Conservation (phyloP, 305 asterid species). For the Fraxinus platypoda region DNA sequence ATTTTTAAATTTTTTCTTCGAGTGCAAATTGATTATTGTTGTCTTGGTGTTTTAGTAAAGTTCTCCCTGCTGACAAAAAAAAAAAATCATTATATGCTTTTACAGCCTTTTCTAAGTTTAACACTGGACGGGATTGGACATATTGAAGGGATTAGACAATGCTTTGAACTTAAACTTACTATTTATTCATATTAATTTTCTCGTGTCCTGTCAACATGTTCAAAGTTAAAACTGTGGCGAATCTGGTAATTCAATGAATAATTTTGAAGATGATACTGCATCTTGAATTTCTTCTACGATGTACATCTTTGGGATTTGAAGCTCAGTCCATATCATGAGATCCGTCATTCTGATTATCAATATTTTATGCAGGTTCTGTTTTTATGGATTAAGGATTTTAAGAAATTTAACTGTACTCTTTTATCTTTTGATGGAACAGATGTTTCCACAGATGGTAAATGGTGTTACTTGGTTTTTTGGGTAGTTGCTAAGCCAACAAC, state of each 20-base stretch:
- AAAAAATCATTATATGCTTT: background rate
- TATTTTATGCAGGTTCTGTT: background rate
- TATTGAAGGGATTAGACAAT: background rate
- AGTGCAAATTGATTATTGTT: background rate
- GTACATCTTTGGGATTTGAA: background rate
- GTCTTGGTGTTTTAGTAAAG: constrained; percentile 9
- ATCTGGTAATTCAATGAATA: background rate
- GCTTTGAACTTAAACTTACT: background rate
- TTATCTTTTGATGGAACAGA: constrained; percentile 37
- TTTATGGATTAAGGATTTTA: background rate
- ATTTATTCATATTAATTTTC: background rate
- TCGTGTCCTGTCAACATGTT: background rate
- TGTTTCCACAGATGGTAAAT: constrained; percentile 69
- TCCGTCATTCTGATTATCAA: background rate
- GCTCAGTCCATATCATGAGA: background rate
- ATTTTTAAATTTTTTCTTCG: background rate
- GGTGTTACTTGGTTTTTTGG: constrained; percentile 66
- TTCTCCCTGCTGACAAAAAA: background rate
- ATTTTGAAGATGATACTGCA: background rate
- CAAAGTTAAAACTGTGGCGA: background rate
- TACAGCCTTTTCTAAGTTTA: background rate
- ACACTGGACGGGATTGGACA: background rate
- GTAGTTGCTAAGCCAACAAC: constrained; percentile 49
- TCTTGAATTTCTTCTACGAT: background rate
- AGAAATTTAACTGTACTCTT: background rate